Evolutionary conservation across 768 basidiomycete genomes (phyloP), one percentile per base, ranked within the genome.

Genomic region (Mycena capillaripes): DNA sequence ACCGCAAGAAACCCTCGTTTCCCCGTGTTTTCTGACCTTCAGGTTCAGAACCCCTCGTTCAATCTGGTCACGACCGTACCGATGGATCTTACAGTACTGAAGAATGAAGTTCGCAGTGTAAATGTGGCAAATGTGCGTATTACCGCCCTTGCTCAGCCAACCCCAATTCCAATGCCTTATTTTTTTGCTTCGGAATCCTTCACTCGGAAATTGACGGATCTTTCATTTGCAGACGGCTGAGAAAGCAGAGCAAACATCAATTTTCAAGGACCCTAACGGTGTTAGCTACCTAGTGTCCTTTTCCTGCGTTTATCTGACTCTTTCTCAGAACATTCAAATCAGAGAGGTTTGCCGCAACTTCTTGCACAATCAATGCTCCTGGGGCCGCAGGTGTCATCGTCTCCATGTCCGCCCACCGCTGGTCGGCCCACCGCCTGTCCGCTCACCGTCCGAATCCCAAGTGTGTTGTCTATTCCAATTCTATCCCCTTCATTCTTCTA

Each of bases 311-410:
- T 11, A 17, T 19, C 34, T 56, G 25, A 42, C 36, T 7, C 3
- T 21, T 6, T 34, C 6, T 32, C 19, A 60, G 64, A 7, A 2
- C 25, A 17, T 46, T 4, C 64, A 8, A 38, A 60, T 48, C 11
- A 42, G 38, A 44, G 79, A 82, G 38, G 78, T 85, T 8, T 86
- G 85, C 69, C 77, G 70, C 21, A 69, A 78, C 21, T 85, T 81
- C 70, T 61, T 83, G 27, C 32, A 21, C 2, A 60, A 71, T 16
- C 52, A 25, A 42, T 76, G 76, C 61, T 1, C 1, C n/a, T 46
- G 50, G 55, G 71, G 63, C 29, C 19, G 12, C 38, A 60, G 56
- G 23, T 76, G 76, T 25, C 29, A 25, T 56, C 66, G 48, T 27
- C 40, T 70, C 27, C 64, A 72, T 56, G 19, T 66, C 23, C 38